Base-by-base conservation (phyloP, 1,284 basidiomycete species). In the Pseudozyma pruni region DNA sequence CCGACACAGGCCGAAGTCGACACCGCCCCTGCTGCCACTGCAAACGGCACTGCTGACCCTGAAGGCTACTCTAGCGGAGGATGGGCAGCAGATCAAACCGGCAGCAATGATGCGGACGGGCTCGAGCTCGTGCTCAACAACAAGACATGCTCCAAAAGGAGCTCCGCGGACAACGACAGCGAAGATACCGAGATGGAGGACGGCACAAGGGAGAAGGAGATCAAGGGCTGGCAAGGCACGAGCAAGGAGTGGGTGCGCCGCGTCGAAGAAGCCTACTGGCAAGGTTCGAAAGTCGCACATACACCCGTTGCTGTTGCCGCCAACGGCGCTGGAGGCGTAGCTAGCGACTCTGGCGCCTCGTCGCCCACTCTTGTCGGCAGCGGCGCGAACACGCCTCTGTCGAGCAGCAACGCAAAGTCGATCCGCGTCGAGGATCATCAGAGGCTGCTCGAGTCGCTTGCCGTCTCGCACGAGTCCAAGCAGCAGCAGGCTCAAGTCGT, bases 61-160 rank as follows among this genome's bases (percentile, higher is more conserved):
- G 71, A 73, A 39, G 66, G 66, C 0, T 73, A 54, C 44, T 13
- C 47, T 0, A 20, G 46, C 22, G 70, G 70, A 10, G 64, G 64
- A 9, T 70, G 67, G 67, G 56, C 19, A 9, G 52, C 37, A 0
- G 52, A 54, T 5, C 67, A 70, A 14, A 53, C 29, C 42, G 27
- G 27, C 27, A 29, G 27, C 7, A 19, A 8, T n/a, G 45, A 31
- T 14, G 1, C 2, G 3, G 53, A 56, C 19, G 85, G 54, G 89
- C 91, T 80, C 88, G 89, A 11, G 87, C 87, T 69, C 82, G 87
- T 64, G 39, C 55, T 74, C 32, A 64, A 57, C 47, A 53, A 62
- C 54, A 57, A 58, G 46, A 35, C 41, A 0, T 64, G 61, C 29
- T 59, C 48, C 46, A 56, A 57, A 32, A 56, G 85, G 88, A 59